Evolutionary conservation across 2,329 filamentous ascomycete genomes (phyloP).

Genomic region (Phoma sp.): DNA sequence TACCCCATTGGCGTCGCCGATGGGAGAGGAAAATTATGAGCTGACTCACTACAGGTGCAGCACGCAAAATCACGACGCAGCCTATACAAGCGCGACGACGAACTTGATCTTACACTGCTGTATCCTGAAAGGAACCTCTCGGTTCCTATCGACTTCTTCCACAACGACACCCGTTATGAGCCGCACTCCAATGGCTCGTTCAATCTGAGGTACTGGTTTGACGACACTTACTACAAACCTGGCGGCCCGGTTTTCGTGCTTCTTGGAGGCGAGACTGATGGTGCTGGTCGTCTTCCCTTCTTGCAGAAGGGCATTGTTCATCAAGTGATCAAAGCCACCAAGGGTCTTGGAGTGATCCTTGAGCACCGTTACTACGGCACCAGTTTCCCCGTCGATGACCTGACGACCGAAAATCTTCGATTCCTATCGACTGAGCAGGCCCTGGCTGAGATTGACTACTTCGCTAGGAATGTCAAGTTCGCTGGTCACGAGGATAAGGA

Average conservation of each 20-base stretch:
- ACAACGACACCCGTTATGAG: slow-evolving; percentile 77
- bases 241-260: slow-evolving; percentile 85
- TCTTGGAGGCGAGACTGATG: slow-evolving; percentile 72
- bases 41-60: slow-evolving; percentile 19
- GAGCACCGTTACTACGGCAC: slow-evolving; percentile 88
- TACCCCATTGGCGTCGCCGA: neutral
- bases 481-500: slow-evolving; percentile 67
- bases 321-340: slow-evolving; percentile 68
- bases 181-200: slow-evolving; percentile 75
- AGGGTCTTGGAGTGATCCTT: slow-evolving; percentile 78
- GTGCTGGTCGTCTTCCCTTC: slow-evolving; percentile 67
- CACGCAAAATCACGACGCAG: slow-evolving; percentile 23
- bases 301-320: slow-evolving; percentile 79
- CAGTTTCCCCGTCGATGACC: slow-evolving; percentile 71
- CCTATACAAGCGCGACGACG: slow-evolving; percentile 36
- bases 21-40: neutral
- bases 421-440: slow-evolving; percentile 86
- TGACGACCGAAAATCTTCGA: slow-evolving; percentile 72
- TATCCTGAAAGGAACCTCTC: slow-evolving; percentile 61
- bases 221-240: slow-evolving; percentile 73
- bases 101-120: slow-evolving; percentile 42
- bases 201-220: slow-evolving; percentile 81
- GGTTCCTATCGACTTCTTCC: slow-evolving; percentile 78
- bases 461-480: slow-evolving; percentile 75
- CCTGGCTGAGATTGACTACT: slow-evolving; percentile 80